phyloP scores from a whole-genome alignment of 257 asterid genomes.

The Marsdenia floribunda region DNA sequence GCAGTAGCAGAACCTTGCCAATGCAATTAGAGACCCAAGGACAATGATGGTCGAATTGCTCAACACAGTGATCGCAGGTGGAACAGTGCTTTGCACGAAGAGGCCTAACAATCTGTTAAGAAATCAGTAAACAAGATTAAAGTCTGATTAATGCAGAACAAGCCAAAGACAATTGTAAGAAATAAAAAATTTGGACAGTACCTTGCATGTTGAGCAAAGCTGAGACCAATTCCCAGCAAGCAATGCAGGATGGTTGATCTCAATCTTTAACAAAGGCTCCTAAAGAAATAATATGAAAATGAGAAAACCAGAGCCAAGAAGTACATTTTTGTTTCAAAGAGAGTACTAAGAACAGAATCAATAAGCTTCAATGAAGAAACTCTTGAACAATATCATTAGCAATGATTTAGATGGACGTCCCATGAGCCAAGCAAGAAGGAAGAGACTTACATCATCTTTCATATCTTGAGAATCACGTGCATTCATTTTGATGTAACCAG shows the following conservation, averaged over 20 bases:
- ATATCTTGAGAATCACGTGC: constrained; percentile 49
- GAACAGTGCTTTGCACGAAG: constrained; percentile 99
- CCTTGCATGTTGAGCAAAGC: constrained; percentile 99
- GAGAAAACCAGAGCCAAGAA: neutral
- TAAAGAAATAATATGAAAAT: constrained; percentile 22
- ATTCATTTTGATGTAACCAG: constrained; percentile 78
- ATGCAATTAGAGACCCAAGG: constrained; percentile 99
- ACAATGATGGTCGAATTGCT: constrained; percentile 98
- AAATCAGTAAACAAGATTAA: constrained; percentile 8
- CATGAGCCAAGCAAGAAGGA: neutral
- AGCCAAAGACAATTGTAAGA: constrained; percentile 5
- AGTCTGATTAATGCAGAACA: neutral
- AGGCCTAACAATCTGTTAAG: constrained; percentile 85
- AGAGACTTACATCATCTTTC: constrained; percentile 81
- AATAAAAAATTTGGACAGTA: constrained; percentile 21
- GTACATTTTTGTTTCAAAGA: neutral
- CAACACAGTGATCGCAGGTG: constrained; percentile 98
- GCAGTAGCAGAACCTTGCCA: constrained; percentile 66
- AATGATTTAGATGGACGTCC: neutral
- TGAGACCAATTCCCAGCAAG: constrained; percentile 96
- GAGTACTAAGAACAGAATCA: neutral
- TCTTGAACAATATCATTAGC: neutral
- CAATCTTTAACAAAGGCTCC: constrained; percentile 90
- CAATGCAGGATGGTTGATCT: constrained; percentile 82
- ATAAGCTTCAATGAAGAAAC: neutral